Base-by-base conservation (phyloP, 1,284 basidiomycete genomes). In the Heimioporus punctisporus region DNA sequence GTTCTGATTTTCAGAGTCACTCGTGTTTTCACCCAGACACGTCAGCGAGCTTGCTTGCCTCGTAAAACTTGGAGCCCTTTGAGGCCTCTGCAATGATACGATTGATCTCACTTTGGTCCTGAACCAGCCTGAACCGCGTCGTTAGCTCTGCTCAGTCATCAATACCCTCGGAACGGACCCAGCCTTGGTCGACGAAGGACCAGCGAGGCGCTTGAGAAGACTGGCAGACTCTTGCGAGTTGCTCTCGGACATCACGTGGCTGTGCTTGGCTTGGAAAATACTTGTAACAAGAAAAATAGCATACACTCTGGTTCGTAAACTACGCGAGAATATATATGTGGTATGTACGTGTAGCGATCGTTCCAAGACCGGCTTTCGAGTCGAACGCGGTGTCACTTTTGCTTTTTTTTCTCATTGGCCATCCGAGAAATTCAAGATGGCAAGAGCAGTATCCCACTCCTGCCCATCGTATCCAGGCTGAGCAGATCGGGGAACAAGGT, bases 1-100 rank as follows among this genome's bases (percentile, higher is more conserved):
- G 62, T 93, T 91, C 85, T 93, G 57, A 27, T 48, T 28, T 41
- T 31, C 28, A 41, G 31, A 30, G 52, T 61, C 51, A 61, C 57
- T 31, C 45, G 8, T 34, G 42, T 46, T 23, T 44, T 45, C 28
- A 48, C 50, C 14, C 25, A 28, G 21, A 19, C 48, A 40, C n/a
- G 9, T n/a, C 21, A 41, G 41, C 37, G 30, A 34, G 48, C 4
- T 45, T 40, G 54, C 76, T 61, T 64, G 83, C 90, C 74, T 93
- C 88, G 66, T 92, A 93, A 70, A 90, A 93, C 67, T 90, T 90
- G 39, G 90, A 92, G 3, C 91, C 91, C 63, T 90, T 92, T 2
- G 90, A 92, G 19, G 81, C 90, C 54, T 92, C 88, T 3, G 89
- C 88, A 55, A 93, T 93, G 49, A 90, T 80, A 19, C 82, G 83